Evolutionary conservation across 768 basidiomycete species (phyloP), one percentile per base, ranked within the genome.

Genomic region (Phanerochaete sordida): DNA sequence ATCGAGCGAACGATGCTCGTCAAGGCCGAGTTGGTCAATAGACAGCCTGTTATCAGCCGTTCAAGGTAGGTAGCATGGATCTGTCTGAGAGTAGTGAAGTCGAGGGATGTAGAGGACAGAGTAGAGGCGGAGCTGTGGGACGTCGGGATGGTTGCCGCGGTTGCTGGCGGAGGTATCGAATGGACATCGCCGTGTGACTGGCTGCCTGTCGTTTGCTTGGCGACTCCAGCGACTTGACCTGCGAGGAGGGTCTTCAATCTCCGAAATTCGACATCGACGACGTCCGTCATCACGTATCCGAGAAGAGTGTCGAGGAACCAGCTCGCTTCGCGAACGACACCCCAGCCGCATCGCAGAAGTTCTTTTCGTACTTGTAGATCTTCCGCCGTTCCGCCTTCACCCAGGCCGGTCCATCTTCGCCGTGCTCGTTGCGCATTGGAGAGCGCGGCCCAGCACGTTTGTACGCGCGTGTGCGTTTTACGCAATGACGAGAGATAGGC

Each of bases 281-380:
- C 93, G 63, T 96, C 94, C 67, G 83, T 89, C 91, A 93, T 91
- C 61, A 93, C 84, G 71, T 97, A 95, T 11, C 85, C 86, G 57
- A 91, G 74, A 2, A 97, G 68, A 27, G 85, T 86, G 70, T 95
- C 93, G 59, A 96, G 76, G 69, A 95, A 95, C 92, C 93, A 95
- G 44, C 86, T 83, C 93, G 95, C 94, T 67, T 90, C 85, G 67
- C 92, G 76, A 8, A 94, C 88, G 30, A 89, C 82, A 1, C 91
- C 92, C 94, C 94, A 97, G 1, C 89, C 88, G 61, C 85, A 87
- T 59, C 93, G 79, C 58, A 92, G 76, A 21, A 93, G 79, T 53
- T 78, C 78, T 60, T 82, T 80, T 39, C 91, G 82, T 12, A 79
- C 79, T 45, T 85, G 81, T 39, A 85, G 74, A 65, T 92, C 91